Percentiles rank a stretch among this genome's conserved stretches.
Conservation (phyloP, 805 yeast species). For the Jamesozyma rosinii region DNA sequence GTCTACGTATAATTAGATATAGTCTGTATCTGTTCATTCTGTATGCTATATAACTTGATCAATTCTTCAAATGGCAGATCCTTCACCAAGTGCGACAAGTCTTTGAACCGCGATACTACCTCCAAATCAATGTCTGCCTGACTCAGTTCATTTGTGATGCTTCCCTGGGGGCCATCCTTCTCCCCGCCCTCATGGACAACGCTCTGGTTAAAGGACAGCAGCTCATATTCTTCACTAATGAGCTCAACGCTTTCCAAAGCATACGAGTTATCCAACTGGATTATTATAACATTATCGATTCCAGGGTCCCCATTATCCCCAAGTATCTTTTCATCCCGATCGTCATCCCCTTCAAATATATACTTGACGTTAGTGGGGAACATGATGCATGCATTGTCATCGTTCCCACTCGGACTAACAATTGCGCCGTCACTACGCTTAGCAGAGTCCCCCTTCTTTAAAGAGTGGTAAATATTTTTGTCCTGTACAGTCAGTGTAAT, state of each 20-base stretch:
- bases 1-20: constrained; percentile 15
- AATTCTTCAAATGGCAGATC: constrained; percentile 17
- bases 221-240: constrained; percentile 23
- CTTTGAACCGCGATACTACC: constrained; percentile 23
- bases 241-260: constrained; percentile 16
- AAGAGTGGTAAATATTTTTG: constrained; percentile 10
- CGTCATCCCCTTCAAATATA: constrained; percentile 28
- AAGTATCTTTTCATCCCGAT: neutral
- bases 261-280: constrained; percentile 16
- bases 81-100: constrained; percentile 8
- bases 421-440: neutral
- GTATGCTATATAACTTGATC: constrained; percentile 18
- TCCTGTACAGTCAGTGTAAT: constrained; percentile 17
- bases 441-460: neutral
- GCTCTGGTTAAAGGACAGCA: constrained; percentile 13
- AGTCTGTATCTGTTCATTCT: constrained; percentile 22
- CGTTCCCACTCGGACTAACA: neutral
- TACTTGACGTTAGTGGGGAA: constrained; percentile 26
- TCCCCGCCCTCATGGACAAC: neutral
- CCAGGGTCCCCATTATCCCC: constrained; percentile 5
- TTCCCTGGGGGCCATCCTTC: neutral
- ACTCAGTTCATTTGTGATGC: neutral
- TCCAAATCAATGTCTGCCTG: constrained; percentile 16
- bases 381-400: constrained; percentile 5
- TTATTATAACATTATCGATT: constrained; percentile 23